Evolutionary conservation across 1,139 yeast species (phyloP).

Genomic region (Zygotorulaspora mrakii): DNA sequence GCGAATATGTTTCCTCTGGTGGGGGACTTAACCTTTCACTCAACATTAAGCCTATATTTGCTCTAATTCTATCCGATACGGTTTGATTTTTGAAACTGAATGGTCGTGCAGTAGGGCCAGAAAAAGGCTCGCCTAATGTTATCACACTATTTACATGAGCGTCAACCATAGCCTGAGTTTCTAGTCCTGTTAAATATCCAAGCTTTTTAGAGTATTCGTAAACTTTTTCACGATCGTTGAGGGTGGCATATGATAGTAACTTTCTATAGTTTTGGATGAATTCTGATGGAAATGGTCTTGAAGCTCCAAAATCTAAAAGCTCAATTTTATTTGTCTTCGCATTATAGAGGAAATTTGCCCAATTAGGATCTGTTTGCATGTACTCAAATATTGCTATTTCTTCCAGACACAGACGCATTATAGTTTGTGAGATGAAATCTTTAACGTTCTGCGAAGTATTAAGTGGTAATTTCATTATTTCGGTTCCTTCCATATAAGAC

Average conservation of each 20-base stretch:
- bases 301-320: slow-evolving; percentile 91
- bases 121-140: slow-evolving; percentile 90
- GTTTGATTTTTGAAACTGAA: slow-evolving; percentile 83
- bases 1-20: slow-evolving; percentile 94
- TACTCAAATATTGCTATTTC: slow-evolving; percentile 82
- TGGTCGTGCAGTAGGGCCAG: slow-evolving; percentile 47
- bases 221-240: slow-evolving; percentile 61
- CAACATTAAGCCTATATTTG: slow-evolving; percentile 81
- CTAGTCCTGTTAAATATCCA: slow-evolving; percentile 91
- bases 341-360: slow-evolving; percentile 95
- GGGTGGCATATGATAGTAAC: slow-evolving; percentile 73
- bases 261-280: slow-evolving; percentile 69
- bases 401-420: slow-evolving; percentile 79
- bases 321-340: slow-evolving; percentile 63
- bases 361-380: slow-evolving; percentile 99
- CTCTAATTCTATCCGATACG: slow-evolving; percentile 86
- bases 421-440: slow-evolving; percentile 77
- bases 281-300: slow-evolving; percentile 67
- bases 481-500: slow-evolving; percentile 82
- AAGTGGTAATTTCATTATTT: slow-evolving; percentile 75
- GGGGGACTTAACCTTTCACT: slow-evolving; percentile 93
- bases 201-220: slow-evolving; percentile 63
- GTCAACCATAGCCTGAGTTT: slow-evolving; percentile 77
- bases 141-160: slow-evolving; percentile 91
- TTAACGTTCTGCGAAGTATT: slow-evolving; percentile 56